A percentile compares a stretch with the other conserved stretches of the same genome.
Evolutionary conservation across 2,329 filamentous ascomycete genomes (phyloP).

Genomic region (Colletotrichum orbiculare): DNA sequence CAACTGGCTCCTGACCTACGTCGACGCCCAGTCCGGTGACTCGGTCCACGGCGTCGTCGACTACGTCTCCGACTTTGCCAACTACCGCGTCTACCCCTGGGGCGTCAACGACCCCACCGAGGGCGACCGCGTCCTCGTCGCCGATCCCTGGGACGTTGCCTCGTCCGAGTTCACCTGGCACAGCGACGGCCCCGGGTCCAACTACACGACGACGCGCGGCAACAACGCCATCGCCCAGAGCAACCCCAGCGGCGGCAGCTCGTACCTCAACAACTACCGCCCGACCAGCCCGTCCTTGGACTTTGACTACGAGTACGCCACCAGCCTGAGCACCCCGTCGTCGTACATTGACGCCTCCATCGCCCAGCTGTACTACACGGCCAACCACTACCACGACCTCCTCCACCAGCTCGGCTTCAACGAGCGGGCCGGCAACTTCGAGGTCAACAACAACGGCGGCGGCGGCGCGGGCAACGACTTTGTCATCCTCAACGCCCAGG

Average conservation of each 20-base stretch:
- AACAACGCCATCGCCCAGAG: constrained; percentile 65
- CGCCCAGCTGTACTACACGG: constrained; percentile 66
- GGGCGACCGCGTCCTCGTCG: constrained; percentile 51
- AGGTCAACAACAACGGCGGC: constrained; percentile 60
- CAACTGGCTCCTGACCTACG: constrained; percentile 65
- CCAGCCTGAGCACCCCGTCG: constrained; percentile 44
- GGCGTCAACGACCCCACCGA: constrained; percentile 62
- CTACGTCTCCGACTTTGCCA: constrained; percentile 60
- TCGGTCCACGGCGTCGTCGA: constrained; percentile 62
- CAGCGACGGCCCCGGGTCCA: constrained; percentile 54
- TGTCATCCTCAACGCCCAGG: constrained; percentile 63
- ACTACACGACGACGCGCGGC: constrained; percentile 60
- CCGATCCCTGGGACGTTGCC: constrained; percentile 55
- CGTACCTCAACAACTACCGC: constrained; percentile 47
- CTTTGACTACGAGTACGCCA: constrained; percentile 54
- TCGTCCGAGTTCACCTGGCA: constrained; percentile 62
- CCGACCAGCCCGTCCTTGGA: constrained; percentile 51
- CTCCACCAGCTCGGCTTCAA: constrained; percentile 65
- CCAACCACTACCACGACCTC: constrained; percentile 65
- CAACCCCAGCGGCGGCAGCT: constrained; percentile 55
- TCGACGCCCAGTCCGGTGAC: constrained; percentile 56
- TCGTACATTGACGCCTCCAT: constrained; percentile 60
- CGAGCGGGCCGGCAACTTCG: constrained; percentile 65
- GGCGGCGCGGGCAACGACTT: constrained; percentile 60
- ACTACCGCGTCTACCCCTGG: constrained; percentile 63